Percentiles rank a stretch among this genome's conserved stretches.
Evolutionary conservation across 352 stramenopile species (phyloP).

Genomic region (Blastocystis sp.): DNA sequence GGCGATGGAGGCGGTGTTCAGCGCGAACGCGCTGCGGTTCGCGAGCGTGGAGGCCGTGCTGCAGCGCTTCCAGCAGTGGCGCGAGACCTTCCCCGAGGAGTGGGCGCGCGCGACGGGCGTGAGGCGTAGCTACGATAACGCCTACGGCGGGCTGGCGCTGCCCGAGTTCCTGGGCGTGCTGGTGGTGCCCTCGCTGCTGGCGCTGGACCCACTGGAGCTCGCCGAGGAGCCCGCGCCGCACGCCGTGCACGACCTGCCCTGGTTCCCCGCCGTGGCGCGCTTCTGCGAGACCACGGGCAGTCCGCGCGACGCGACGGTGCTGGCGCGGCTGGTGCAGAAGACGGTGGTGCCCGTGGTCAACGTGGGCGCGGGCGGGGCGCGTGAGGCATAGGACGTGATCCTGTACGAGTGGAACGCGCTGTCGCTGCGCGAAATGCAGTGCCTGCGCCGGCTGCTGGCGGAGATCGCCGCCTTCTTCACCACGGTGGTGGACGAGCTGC

Average conservation of each 20-base stretch:
- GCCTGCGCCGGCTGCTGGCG: neutral
- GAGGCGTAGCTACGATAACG: constrained; percentile 13
- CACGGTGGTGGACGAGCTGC: constrained; percentile 41
- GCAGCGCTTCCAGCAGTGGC: constrained; percentile 7
- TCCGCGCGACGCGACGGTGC: neutral
- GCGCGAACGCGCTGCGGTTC: neutral
- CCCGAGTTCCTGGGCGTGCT: constrained; percentile 23
- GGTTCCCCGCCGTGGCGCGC: neutral
- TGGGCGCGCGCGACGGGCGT: neutral
- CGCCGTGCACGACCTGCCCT: constrained; percentile 28
- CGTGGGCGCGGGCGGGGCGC: neutral
- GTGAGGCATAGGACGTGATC: constrained; percentile 19
- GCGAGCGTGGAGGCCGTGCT: constrained; percentile 14
- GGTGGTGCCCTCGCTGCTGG: constrained; percentile 14
- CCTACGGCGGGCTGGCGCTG: neutral
- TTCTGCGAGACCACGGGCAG: neutral
- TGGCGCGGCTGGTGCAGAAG: constrained; percentile 24
- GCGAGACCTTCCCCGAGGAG: constrained; percentile 14
- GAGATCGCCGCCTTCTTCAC: constrained; percentile 27
- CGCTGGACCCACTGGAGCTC: constrained; percentile 30
- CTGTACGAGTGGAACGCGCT: constrained; percentile 38
- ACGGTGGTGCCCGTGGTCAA: constrained; percentile 14
- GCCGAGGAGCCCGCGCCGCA: neutral
- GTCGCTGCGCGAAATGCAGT: neutral
- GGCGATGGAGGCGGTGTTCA: constrained; percentile 13